These are phyloP conservation scores for Globisporangium megalacanthum DNA, from an alignment of 352 stramenopile genomes.

Conservation along the genomic window DNA sequence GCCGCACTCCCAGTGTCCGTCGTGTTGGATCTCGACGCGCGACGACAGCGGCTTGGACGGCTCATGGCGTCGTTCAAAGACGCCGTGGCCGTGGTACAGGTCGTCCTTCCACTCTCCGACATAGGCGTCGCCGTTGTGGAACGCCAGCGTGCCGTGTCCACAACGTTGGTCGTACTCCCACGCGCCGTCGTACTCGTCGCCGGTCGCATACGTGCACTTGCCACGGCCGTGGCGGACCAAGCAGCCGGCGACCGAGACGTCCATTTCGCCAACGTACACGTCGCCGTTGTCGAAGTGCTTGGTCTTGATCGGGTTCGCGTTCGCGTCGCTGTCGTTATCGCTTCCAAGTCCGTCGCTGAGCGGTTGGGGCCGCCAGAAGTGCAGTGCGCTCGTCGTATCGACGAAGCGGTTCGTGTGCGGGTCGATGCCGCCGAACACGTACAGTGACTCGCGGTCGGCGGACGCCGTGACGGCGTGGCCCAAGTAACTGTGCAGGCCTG, in stretches of 20 bases:
- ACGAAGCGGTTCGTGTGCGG: slow-evolving; percentile 22
- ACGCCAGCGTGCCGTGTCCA: slow-evolving; percentile 51
- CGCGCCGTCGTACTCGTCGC: slow-evolving; percentile 62
- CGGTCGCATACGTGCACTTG: slow-evolving; percentile 51
- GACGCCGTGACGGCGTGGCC: slow-evolving; percentile 32
- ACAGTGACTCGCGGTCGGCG: slow-evolving; percentile 40
- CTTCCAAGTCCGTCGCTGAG: slow-evolving; percentile 18
- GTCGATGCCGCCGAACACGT: slow-evolving; percentile 49
- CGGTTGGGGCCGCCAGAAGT: slow-evolving; percentile 60
- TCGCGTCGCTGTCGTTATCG: slow-evolving; percentile 23
- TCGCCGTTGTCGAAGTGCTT: slow-evolving; percentile 53
- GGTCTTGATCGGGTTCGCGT: slow-evolving; percentile 33
- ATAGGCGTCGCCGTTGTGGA: slow-evolving; percentile 41
- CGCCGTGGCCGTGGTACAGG: slow-evolving; percentile 43
- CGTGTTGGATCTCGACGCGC: slow-evolving; percentile 38
- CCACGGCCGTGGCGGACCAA: slow-evolving; percentile 43
- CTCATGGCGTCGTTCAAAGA: slow-evolving; percentile 24
- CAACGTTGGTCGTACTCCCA: slow-evolving; percentile 45
- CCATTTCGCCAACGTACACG: slow-evolving; percentile 67
- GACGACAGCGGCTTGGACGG: not conserved
- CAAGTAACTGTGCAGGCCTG: slow-evolving; percentile 37
- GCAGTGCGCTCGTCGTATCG: slow-evolving; percentile 34
- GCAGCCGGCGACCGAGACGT: not conserved
- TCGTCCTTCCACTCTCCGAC: slow-evolving; percentile 46
- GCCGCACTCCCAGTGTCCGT: slow-evolving; percentile 68